Conservation (phyloP, 345 rosid species). For the Kandelia obovata region DNA sequence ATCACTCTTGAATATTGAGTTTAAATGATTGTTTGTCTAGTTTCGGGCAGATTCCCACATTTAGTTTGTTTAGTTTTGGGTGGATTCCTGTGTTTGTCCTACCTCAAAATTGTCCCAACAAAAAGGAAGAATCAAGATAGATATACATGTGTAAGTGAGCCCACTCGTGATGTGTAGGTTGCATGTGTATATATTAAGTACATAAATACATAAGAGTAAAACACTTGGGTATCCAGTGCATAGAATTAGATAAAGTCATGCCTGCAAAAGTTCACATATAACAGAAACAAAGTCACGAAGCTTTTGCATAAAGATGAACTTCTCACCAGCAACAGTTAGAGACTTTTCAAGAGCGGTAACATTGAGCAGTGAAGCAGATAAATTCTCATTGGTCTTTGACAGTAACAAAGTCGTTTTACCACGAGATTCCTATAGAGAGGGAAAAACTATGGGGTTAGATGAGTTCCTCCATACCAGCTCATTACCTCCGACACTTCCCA, state of each 20-base stretch:
- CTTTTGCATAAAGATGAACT: constrained; percentile 98
- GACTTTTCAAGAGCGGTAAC: constrained; percentile 71
- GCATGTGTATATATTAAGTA: too few relatives aligned
- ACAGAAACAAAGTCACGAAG: constrained; percentile 92
- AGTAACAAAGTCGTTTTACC: constrained; percentile 55
- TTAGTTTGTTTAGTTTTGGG: too few relatives aligned
- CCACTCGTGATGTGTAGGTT: too few relatives aligned
- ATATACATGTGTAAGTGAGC: too few relatives aligned
- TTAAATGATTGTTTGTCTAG: too few relatives aligned
- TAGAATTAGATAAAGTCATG: constrained; percentile 44
- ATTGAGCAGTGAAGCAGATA: constrained; percentile 73
- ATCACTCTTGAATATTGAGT: too few relatives aligned
- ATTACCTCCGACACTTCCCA: too few relatives aligned
- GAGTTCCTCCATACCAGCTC: neutral
- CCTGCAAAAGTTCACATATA: constrained; percentile 96
- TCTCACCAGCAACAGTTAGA: constrained; percentile 85
- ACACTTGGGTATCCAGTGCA: constrained; percentile 14
- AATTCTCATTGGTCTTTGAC: constrained; percentile 71
- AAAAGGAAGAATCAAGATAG: too few relatives aligned
- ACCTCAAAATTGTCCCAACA: too few relatives aligned
- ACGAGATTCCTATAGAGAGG: constrained; percentile 65
- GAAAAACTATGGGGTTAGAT: neutral
- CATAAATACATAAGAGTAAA: too few relatives aligned
- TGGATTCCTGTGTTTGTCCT: too few relatives aligned
- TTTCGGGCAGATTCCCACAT: too few relatives aligned